These are phyloP conservation scores for Acanthamoeba castellanii DNA, from an alignment of 208 protist genomes.

Conservation along the genomic window DNA sequence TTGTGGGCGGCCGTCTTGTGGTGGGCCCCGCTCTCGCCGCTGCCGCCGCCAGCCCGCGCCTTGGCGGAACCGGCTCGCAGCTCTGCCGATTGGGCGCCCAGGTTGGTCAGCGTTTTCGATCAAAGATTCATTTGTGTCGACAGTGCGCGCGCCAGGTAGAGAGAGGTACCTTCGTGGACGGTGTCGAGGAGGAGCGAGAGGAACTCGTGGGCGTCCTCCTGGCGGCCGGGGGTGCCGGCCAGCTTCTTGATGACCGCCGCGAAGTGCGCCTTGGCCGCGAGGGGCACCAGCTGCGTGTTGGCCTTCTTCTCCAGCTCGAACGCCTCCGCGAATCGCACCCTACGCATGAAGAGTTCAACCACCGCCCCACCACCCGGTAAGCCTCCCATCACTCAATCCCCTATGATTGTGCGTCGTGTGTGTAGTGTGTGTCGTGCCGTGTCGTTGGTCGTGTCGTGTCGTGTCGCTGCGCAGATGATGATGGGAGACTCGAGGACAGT, in stretches of 20 bases:
- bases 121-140: too few species aligned
- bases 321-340: not conserved
- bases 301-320: constrained; percentile 4
- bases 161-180: constrained; percentile 87
- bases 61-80: too few species aligned
- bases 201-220: constrained; percentile 93
- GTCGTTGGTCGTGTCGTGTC: not conserved
- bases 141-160: too few species aligned
- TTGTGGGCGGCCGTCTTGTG: too few species aligned
- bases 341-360: not conserved
- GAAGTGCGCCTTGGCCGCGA: not conserved
- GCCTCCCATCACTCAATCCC: too few species aligned
- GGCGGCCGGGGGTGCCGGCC: constrained; percentile 77
- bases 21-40: not conserved
- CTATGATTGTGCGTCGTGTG: too few species aligned
- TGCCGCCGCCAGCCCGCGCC: too few species aligned
- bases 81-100: too few species aligned
- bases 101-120: too few species aligned
- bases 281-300: not conserved
- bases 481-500: too few species aligned
- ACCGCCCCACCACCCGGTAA: too few species aligned
- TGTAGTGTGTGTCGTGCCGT: not conserved
- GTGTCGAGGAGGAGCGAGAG: constrained; percentile 87
- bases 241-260: constrained; percentile 7
- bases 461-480: too few species aligned